Evolutionary conservation across 2,329 filamentous ascomycete species (phyloP).

Genomic region (Ceratocystis harringtonii): DNA sequence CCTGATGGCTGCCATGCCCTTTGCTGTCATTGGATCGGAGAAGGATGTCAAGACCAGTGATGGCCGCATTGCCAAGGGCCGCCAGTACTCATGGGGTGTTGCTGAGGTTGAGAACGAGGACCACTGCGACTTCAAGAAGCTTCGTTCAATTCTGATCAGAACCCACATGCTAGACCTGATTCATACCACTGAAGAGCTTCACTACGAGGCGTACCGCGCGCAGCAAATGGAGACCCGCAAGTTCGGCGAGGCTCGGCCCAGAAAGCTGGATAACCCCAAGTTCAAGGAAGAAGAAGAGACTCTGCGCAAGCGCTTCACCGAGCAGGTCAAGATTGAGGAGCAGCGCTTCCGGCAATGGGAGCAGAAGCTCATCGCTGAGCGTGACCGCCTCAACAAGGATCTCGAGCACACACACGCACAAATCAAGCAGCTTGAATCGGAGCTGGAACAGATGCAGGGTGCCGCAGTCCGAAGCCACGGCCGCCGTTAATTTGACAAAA

Average conservation of each 20-base stretch:
- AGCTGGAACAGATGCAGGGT: conserved; percentile 88
- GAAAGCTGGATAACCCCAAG: conserved; percentile 99
- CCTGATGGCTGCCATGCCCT: conserved; percentile 94
- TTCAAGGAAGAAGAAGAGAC: conserved; percentile 99
- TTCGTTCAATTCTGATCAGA: conserved; percentile 94
- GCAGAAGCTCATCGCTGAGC: conserved; percentile 98
- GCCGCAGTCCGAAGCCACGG: conserved; percentile 80
- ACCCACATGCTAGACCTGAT: conserved; percentile 99
- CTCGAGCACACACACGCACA: conserved; percentile 92
- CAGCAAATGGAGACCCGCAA: conserved; percentile 99
- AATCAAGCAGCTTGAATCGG: conserved; percentile 81
- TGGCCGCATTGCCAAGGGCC: conserved; percentile 93
- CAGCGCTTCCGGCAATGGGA: conserved; percentile 99
- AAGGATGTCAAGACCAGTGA: conserved; percentile 97
- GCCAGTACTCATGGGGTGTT: conserved; percentile 98
- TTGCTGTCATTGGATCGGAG: conserved; percentile 96
- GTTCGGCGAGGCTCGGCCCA: conserved; percentile 90
- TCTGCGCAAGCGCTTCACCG: conserved; percentile 95
- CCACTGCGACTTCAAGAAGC: conserved; percentile 99
- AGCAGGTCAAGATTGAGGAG: conserved; percentile 99
- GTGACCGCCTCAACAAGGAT: conserved; percentile 98
- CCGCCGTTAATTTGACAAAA: conserved; percentile 50
- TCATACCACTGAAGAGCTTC: conserved; percentile 96
- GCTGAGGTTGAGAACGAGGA: conserved; percentile 99
- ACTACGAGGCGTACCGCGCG: conserved; percentile 98